Evolutionary conservation across 176 grass and related monocot species (phyloP).

Genomic region (Aegilops sharonensis): DNA sequence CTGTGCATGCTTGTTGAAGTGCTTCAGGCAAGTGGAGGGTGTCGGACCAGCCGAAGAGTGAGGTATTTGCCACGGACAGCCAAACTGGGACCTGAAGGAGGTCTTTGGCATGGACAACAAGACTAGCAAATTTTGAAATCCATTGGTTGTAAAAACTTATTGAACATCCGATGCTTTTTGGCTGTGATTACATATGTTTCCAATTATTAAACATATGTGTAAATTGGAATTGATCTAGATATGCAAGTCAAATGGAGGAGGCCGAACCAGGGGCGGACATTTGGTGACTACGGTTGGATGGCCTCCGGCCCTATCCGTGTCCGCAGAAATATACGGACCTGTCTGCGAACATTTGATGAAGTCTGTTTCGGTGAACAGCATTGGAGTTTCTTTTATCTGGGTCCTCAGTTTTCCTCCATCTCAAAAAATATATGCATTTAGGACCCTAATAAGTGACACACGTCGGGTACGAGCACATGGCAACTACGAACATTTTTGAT

Average conservation of each 20-base stretch:
- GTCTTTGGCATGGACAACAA: background rate
- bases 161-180: background rate
- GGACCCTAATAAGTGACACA: rapidly evolving
- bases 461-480: no score
- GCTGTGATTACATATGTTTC: background rate
- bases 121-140: background rate
- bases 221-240: background rate
- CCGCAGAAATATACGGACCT: no score
- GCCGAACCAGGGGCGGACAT: no score
- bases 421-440: no score
- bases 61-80: no score
- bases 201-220: background rate
- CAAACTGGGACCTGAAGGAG: rapidly evolving
- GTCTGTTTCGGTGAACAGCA: no score
- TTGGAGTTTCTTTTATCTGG: no score
- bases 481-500: no score
- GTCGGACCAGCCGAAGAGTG: no score
- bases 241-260: background rate
- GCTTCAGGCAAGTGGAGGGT: background rate
- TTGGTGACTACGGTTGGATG: background rate
- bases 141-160: background rate
- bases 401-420: no score
- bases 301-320: no score
- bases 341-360: no score
- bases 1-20: background rate